These are phyloP conservation scores for Xylaria hypoxylon DNA, from an alignment of 2,329 filamentous ascomycete genomes.

Conservation along the genomic window DNA sequence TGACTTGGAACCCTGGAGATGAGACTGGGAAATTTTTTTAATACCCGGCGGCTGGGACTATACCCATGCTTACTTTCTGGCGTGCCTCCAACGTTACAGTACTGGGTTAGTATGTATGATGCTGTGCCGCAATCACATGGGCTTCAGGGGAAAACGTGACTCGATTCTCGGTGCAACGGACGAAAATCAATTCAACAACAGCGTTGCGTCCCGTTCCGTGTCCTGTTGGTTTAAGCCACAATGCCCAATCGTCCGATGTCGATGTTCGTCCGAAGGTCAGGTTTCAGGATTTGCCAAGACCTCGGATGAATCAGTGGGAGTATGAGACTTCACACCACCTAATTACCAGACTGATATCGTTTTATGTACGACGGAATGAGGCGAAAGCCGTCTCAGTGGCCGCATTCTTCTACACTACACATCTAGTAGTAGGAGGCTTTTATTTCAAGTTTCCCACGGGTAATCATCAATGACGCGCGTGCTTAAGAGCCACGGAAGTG, in stretches of 20 bases:
- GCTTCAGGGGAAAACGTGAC: conserved; percentile 6
- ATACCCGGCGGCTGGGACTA: conserved; percentile 2
- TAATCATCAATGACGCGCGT: no score
- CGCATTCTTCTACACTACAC: no score
- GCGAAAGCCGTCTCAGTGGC: no score
- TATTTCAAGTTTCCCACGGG: no score
- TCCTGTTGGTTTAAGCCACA: conserved; percentile 6
- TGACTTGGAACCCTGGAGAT: neutral
- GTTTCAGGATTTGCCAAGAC: neutral
- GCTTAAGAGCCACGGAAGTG: neutral
- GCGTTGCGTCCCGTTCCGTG: neutral
- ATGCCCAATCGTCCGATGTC: neutral
- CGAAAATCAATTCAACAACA: conserved; percentile 18
- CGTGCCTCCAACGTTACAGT: conserved; percentile 1
- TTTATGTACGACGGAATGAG: no score
- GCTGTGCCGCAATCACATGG: conserved; percentile 22
- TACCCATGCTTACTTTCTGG: neutral
- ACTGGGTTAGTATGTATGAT: conserved; percentile 1
- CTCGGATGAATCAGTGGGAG: neutral
- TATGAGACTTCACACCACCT: no score
- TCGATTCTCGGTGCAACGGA: conserved; percentile 5
- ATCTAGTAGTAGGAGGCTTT: no score
- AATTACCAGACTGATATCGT: no score
- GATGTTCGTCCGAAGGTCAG: conserved; percentile 1
- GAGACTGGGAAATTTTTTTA: neutral